Evolutionary conservation across 2,329 filamentous ascomycete genomes (phyloP), one percentile per base, ranked within the genome.

Genomic region (Bimuria novae-zelandiae): DNA sequence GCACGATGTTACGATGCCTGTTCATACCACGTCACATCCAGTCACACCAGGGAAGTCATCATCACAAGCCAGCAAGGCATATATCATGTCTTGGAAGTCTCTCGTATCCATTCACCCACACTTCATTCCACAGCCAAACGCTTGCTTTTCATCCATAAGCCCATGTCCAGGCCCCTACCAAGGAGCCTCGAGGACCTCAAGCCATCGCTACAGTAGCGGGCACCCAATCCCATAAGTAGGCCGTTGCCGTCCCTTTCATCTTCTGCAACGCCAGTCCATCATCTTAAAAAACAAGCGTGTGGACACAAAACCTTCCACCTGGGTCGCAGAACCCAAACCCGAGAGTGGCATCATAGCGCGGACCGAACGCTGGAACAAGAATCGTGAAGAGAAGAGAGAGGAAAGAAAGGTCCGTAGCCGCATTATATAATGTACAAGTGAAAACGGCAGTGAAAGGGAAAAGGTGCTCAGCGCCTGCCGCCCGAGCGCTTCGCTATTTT

Each of bases 341-440:
- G 19, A 23, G 39, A 32, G 25, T 39, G 30, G 22, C 21, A 27
- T 27, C 56, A 40, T 59, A 56, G 52, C 47, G 51, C 45, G 36
- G 41, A 42, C 49, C 27, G 45, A 45, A 51, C 54, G 49, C 48
- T 52, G 22, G 33, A 36, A 16, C 41, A 40, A 54, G 35, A 49
- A 53, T 14, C 52, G 46, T 49, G 35, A 56, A 52, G 41, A 35
- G 21, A 39, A 46, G 44, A 51, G 51, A 37, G 29, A 36, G 44
- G 51, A 55, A 56, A 44, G 44, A 45, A 59, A 57, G 50, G 54
- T 37, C 52, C 42, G 33, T 62, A 41, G 41, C 54, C 52, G 30
- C 52, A 71, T 70, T 71, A 72, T 62, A 72, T 72, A 65, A 61
- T 70, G 62, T 70, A 71, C 69, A 54, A 42, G 42, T 19, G 35